Conservation (phyloP, 192 early-diverging fungal genomes). For the Mortierella claussenii region DNA sequence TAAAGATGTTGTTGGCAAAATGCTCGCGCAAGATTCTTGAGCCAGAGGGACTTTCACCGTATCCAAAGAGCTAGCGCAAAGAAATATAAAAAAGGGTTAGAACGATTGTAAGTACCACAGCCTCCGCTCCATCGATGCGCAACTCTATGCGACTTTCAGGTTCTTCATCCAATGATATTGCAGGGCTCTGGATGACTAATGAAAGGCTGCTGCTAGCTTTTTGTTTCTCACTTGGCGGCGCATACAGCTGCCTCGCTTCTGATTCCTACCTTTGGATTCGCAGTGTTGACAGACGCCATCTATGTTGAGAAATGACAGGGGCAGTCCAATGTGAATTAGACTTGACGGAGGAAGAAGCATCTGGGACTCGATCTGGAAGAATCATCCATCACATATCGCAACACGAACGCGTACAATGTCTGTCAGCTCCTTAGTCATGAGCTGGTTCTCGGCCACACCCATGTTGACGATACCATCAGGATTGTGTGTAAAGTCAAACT, state of each 20-base stretch:
- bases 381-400: no score
- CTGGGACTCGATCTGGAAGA: no score
- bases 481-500: conserved; percentile 57
- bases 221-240: no score
- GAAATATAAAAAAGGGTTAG: not conserved
- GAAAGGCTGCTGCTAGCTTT: not conserved
- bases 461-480: conserved; percentile 82
- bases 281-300: conserved; percentile 26
- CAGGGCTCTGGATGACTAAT: not conserved
- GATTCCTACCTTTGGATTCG: conserved; percentile 23
- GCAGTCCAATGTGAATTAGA: no score
- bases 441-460: conserved; percentile 82
- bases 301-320: not conserved
- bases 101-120: not conserved
- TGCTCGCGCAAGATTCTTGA: conserved; percentile 61
- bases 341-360: no score
- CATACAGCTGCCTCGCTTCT: no score
- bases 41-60: conserved; percentile 63
- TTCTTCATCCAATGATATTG: no score
- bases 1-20: conserved; percentile 71
- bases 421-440: conserved; percentile 65
- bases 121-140: no score
- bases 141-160: no score
- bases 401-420: conserved; percentile 67
- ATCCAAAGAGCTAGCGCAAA: conserved; percentile 52